Evolutionary conservation across 225 moss, liverwort and hornwort species (phyloP).

Genomic region (Antitrichia curtipendula): DNA sequence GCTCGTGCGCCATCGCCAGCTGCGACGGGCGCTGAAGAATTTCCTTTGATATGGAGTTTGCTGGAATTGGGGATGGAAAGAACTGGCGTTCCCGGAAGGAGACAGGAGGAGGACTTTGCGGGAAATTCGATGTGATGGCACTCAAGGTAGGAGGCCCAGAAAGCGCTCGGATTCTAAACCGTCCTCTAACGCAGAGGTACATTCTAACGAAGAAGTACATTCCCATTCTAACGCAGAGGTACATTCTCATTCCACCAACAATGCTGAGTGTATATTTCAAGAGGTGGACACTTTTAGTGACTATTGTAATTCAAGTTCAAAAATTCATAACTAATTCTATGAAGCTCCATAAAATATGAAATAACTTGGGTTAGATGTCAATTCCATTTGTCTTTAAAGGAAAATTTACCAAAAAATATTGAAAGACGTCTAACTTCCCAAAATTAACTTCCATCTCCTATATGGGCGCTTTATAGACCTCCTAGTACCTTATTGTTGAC

Average conservation of each 20-base stretch:
- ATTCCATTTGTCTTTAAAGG: not conserved
- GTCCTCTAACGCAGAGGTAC: not conserved
- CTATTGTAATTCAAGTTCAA: not conserved
- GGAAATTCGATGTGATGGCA: not conserved
- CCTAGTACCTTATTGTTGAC: not conserved
- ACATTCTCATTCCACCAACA: no score
- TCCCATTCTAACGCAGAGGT: no score
- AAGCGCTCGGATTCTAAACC: not conserved
- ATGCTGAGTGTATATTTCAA: not conserved
- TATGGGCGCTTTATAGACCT: not conserved
- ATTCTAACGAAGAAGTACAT: not conserved
- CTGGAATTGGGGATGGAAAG: not conserved
- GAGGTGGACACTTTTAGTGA: not conserved
- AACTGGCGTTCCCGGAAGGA: not conserved
- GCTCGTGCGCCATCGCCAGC: not conserved
- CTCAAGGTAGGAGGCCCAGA: not conserved
- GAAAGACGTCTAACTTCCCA: not conserved
- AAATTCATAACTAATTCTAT: not conserved
- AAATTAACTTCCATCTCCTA: not conserved
- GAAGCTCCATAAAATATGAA: not conserved
- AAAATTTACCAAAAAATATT: not conserved
- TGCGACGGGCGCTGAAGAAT: not conserved
- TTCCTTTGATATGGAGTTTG: not conserved
- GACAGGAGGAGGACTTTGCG: not conserved
- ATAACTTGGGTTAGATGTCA: not conserved